Evolutionary conservation across 1,284 basidiomycete species (phyloP), one percentile per base, ranked within the genome.

Genomic region (Farysia itapuensis): DNA sequence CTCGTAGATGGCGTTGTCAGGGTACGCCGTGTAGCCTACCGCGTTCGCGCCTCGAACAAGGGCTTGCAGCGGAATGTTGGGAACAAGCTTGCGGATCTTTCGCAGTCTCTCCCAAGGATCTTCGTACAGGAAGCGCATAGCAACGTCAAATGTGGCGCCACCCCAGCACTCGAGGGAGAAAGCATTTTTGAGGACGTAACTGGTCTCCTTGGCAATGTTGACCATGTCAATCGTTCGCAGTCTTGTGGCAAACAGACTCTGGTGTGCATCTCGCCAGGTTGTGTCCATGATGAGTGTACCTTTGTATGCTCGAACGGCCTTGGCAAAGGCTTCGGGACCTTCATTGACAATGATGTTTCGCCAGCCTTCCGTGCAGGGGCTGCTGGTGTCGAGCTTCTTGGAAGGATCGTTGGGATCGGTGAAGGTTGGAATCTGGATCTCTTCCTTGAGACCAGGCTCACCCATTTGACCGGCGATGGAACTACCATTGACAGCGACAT

Each of bases 121-220:
- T 79, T 99, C 95, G 79, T 98, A 97, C 77, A 99, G 81, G 88
- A 99, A 98, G 46, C 94, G 87, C 94, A 98, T 97, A 24, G 95
- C 89, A 37, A 99, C 95, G 79, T 98, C 95, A 76, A 99, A 99
- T 4, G 95, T 98, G 35, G 95, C 95, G 64, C 95, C 95, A 75
- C 95, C 95, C 95, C 95, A 99, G 83, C 94, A 97, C 79, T 99
- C 95, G 64, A 99, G 80, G 75, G 89, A 89, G 82, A 92, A 99
- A 16, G 95, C 90, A 75, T 97, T 98, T 39, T 90, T 85, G 42
- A 99, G 82, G 7, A 93, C 94, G 78, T 90, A 61, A 39, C 56
- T 63, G 28, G 95, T 98, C 82, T 96, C 92, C 79, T 91, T 96
- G 53, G 95, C 95, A 67, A 99, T 96, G 81, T 97, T 97, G 72